phyloP scores from a whole-genome alignment of 176 grass and related monocot genomes.

The Bromus sterilis region DNA sequence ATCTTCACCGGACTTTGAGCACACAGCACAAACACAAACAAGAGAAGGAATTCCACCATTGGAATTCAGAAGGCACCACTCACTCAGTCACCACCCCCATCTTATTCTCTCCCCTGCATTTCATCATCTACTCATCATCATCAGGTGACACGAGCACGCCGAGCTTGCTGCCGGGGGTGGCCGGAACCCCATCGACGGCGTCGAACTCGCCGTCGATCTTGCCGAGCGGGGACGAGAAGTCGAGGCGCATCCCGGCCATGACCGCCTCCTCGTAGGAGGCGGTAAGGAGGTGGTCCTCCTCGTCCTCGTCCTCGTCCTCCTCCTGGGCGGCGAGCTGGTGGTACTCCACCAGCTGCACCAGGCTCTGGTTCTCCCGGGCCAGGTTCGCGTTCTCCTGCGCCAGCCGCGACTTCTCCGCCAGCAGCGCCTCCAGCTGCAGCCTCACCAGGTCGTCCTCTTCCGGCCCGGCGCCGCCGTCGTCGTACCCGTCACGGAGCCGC shows the following conservation, averaged over 20 bases:
- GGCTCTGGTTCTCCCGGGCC: constrained; percentile 71
- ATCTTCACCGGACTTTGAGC: too few relatives aligned
- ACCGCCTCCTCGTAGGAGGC: constrained; percentile 58
- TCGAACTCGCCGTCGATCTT: constrained; percentile 28
- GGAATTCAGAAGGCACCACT: too few relatives aligned
- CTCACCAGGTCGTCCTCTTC: constrained; percentile 99
- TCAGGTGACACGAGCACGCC: not conserved
- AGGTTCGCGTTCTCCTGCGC: constrained; percentile 81
- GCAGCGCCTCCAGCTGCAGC: constrained; percentile 76
- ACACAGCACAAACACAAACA: not conserved
- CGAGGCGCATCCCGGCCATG: constrained; percentile 53
- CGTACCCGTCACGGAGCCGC: constrained; percentile 58
- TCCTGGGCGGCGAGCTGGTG: constrained; percentile 87
- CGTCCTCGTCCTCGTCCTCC: not conserved
- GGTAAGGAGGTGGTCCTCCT: constrained; percentile 9
- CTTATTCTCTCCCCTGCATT: not conserved
- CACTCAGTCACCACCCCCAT: not conserved
- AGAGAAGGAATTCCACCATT: constrained; percentile 15
- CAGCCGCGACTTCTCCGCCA: constrained; percentile 81
- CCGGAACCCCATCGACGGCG: not conserved
- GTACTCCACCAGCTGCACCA: constrained; percentile 90
- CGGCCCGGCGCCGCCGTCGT: constrained; percentile 29
- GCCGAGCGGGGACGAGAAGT: constrained; percentile 57
- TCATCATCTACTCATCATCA: not conserved
- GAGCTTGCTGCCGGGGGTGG: constrained; percentile 25